Conservation (phyloP, 345 rosid genomes). For the Microthlaspi erraticum region DNA sequence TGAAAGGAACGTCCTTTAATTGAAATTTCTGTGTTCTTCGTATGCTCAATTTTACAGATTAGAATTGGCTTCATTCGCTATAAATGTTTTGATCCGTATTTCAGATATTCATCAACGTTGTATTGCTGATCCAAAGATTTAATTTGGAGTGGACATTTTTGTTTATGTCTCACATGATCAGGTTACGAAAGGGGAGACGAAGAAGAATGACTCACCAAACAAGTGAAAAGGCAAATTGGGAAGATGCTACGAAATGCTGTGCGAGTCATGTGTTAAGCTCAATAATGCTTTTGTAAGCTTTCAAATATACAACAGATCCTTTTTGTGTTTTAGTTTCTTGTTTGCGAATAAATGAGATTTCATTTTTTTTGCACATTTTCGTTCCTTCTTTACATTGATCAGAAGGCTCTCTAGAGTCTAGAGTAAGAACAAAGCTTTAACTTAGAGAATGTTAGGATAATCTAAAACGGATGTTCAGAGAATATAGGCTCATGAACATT, state of each 20-base stretch:
- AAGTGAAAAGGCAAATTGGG: slow-evolving; percentile 9
- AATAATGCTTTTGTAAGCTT: slow-evolving; percentile 42
- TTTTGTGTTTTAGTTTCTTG: slow-evolving; percentile 30
- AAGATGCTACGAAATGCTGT: slow-evolving; percentile 25
- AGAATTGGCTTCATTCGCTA: background rate
- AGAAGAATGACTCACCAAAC: slow-evolving; percentile 40
- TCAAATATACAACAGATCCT: slow-evolving; percentile 12
- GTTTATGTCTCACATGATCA: slow-evolving; percentile 9
- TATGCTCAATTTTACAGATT: background rate
- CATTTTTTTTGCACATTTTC: slow-evolving; percentile 12
- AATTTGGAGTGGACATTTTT: slow-evolving; percentile 4
- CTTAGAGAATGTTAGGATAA: slow-evolving; percentile 13
- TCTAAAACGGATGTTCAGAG: slow-evolving; percentile 10
- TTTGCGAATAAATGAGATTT: slow-evolving; percentile 33
- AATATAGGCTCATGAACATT: background rate
- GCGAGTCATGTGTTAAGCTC: slow-evolving; percentile 33
- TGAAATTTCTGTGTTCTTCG: background rate
- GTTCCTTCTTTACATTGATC: slow-evolving; percentile 31
- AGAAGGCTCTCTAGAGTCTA: background rate
- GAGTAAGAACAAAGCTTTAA: slow-evolving; percentile 13
- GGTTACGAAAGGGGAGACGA: slow-evolving; percentile 38
- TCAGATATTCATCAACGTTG: background rate
- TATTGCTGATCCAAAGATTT: slow-evolving; percentile 7
- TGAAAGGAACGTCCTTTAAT: slow-evolving; percentile 17
- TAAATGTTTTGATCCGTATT: slow-evolving; percentile 4